Percentiles rank a stretch among this genome's conserved stretches.
Evolutionary conservation across 148 eudicot genomes (phyloP).

Genomic region (Beta vulgaris): DNA sequence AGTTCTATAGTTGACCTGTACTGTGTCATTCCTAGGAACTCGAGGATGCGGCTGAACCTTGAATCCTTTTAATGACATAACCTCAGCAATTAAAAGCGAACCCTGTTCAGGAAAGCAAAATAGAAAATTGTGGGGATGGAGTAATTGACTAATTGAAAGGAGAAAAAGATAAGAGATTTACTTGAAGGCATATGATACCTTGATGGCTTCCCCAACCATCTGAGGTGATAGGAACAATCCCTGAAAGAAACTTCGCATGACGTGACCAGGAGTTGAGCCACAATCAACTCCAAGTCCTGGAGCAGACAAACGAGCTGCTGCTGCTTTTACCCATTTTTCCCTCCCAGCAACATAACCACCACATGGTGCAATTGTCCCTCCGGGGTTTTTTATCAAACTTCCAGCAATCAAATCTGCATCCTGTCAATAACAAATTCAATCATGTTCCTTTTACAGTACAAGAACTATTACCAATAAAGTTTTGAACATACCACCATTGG

Average conservation of each 20-base stretch:
- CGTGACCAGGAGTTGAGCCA: constrained; percentile 89
- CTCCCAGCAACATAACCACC: constrained; percentile 97
- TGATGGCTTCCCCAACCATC: constrained; percentile 98
- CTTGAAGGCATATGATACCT: constrained; percentile 36
- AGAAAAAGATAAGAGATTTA: background rate
- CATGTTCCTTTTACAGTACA: constrained; percentile 11
- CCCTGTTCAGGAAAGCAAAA: constrained; percentile 47
- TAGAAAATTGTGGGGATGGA: background rate
- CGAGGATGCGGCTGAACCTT: constrained; percentile 86
- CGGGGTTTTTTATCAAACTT: constrained; percentile 93
- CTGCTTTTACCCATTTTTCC: constrained; percentile 84
- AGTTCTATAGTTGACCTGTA: constrained; percentile 51
- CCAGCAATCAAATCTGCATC: constrained; percentile 98
- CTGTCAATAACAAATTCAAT: constrained; percentile 40
- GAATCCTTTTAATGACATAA: constrained; percentile 75
- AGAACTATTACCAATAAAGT: background rate
- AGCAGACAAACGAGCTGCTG: constrained; percentile 92
- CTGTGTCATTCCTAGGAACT: constrained; percentile 76
- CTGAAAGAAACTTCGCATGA: constrained; percentile 83
- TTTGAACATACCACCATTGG: constrained; percentile 83
- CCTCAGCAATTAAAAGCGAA: constrained; percentile 83
- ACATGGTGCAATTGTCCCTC: constrained; percentile 97
- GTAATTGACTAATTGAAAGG: background rate
- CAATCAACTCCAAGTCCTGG: constrained; percentile 95
- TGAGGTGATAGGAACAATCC: constrained; percentile 92